Base-by-base conservation (phyloP, 2,329 filamentous ascomycete genomes). In the Epichloe gansuensis region DNA sequence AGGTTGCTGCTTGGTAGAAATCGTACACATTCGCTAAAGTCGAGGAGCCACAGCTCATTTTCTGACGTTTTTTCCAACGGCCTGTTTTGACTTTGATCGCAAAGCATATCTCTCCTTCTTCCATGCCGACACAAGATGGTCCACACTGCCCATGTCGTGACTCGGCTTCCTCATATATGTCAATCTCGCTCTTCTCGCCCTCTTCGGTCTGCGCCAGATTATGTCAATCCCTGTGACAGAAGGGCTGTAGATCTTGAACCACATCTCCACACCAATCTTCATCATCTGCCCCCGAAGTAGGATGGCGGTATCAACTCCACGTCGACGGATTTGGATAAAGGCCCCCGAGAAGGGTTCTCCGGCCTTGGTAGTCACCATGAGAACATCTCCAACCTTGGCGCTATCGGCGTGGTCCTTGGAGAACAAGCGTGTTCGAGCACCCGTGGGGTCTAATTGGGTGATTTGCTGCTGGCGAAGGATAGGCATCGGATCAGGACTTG, bases 241-340 rank as follows among this genome's bases (percentile, higher is more conserved):
- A 55, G 91, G 91, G 64, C 82, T 87, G 74, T 93, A 97, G 54
- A 97, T 76, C 76, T 98, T 98, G 71, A 87, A 89, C 84, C 89
- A 95, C 88, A 95, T 93, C 78, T 98, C 93, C 54, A 95, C 88
- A 55, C 88, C 87, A 6, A 94, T 81, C 60, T 87, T 81, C 59
- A 88, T 90, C 60, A 98, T 73, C 65, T 94, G 83, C 61, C 91
- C 91, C 52, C 93, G 80, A 54, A 98, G 75, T 54, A 95, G 72
- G 51, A 98, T 84, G 4, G 87, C 86, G 2, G 89, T 95, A 71
- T 97, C 91, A 54, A 93, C 80, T 54, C 89, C 89, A n/a, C 86
- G 78, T 51, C 89, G 78, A 52, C 90, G 86, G 66, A 98, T 90
- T 64, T 85, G 86, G 64, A 98, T 75, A 62, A 87, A 86, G 13